Conservation (phyloP, 2,329 filamentous ascomycete species). For the Plenodomus tracheiphilus region DNA sequence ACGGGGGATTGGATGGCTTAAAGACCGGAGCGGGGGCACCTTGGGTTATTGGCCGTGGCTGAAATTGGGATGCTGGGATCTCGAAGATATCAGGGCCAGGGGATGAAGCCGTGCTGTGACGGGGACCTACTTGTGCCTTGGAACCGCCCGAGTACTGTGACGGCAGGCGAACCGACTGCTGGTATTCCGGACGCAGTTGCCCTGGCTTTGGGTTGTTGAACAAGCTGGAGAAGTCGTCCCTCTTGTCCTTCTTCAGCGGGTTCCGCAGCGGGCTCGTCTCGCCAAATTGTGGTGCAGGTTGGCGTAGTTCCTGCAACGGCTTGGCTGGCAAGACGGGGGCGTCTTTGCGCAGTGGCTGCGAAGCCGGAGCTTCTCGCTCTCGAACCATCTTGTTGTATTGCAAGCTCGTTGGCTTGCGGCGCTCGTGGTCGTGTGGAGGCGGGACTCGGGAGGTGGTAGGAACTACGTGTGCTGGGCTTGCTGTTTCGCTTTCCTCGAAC, state of each 20-base stretch:
- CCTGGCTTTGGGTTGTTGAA: conserved; percentile 59
- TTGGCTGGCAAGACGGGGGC: conserved; percentile 20
- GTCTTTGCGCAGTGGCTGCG: conserved; percentile 32
- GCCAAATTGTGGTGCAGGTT: conserved; percentile 55
- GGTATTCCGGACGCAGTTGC: conserved; percentile 55
- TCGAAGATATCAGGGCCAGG: conserved; percentile 39
- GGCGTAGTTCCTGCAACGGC: conserved; percentile 38
- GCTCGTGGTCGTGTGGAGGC: conserved; percentile 1
- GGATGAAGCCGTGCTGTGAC: conserved; percentile 33
- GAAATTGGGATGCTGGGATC: conserved; percentile 40
- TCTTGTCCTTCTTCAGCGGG: conserved; percentile 45
- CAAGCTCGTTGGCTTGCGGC: conserved; percentile 3
- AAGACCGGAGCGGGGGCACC: conserved; percentile 49
- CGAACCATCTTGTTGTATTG: conserved; percentile 52
- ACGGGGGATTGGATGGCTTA: conserved; percentile 52
- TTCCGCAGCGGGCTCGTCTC: conserved; percentile 61
- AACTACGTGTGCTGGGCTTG: conserved; percentile 6
- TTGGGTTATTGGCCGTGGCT: conserved; percentile 30
- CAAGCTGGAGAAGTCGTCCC: conserved; percentile 41
- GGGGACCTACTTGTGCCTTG: conserved; percentile 21
- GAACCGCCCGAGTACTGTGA: conserved; percentile 18
- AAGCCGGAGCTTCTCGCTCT: conserved; percentile 53
- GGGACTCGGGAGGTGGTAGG: background rate
- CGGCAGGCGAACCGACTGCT: conserved; percentile 40
- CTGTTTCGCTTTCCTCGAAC: conserved; percentile 34